Conservation (phyloP, 192 early-diverging fungal genomes). For the Dissophora ornata region DNA sequence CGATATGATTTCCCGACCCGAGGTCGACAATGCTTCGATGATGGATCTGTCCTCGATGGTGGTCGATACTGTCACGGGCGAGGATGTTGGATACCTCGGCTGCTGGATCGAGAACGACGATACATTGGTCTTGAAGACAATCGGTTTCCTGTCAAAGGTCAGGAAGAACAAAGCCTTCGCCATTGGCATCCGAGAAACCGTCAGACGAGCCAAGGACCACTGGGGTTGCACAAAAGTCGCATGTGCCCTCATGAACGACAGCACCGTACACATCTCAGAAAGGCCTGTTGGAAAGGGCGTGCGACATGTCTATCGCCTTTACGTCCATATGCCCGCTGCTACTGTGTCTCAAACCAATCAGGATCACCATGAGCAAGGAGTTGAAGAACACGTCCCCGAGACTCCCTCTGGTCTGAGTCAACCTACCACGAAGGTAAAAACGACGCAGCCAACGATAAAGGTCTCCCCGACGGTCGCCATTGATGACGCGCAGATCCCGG, state of each 20-base stretch:
- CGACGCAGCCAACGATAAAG: too few species aligned
- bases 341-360: background rate
- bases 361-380: background rate
- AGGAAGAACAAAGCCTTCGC: conserved; percentile 32
- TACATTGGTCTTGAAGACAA: conserved; percentile 36
- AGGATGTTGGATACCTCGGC: conserved; percentile 39
- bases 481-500: background rate
- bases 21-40: conserved; percentile 41
- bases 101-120: conserved; percentile 34
- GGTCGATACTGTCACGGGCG: conserved; percentile 14
- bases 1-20: conserved; percentile 42
- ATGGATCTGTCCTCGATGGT: conserved; percentile 39
- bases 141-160: conserved; percentile 15
- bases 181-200: conserved; percentile 13
- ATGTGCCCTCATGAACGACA: conserved; percentile 39
- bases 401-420: too few species aligned
- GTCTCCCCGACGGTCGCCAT: background rate
- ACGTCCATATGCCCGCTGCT: conserved; percentile 14
- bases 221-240: conserved; percentile 28
- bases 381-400: background rate
- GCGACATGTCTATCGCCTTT: conserved; percentile 41
- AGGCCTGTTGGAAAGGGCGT: conserved; percentile 11
- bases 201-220: conserved; percentile 24
- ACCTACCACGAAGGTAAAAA: too few species aligned
- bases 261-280: conserved; percentile 10